phyloP scores from a whole-genome alignment of 116 monocot genomes.

The Phalaenopsis hybrid region DNA sequence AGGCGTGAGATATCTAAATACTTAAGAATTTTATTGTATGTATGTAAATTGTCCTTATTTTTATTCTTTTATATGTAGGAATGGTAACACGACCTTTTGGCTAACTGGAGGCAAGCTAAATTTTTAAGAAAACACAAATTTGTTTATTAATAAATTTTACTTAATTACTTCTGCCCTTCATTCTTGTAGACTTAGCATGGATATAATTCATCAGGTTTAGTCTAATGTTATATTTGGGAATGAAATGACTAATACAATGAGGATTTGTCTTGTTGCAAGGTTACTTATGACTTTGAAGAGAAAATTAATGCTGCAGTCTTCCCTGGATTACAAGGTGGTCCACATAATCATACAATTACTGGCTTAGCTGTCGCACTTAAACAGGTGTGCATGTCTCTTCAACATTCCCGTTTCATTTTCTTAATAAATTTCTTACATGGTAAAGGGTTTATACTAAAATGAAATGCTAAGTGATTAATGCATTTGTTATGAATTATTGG shows the following conservation, averaged over 20 bases:
- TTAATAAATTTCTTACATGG: not conserved
- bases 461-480: not conserved
- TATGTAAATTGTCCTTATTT: not conserved
- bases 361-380: slow-evolving; percentile 99
- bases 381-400: slow-evolving; percentile 46
- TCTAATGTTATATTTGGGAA: not conserved
- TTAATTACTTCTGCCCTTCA: not conserved
- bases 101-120: not conserved
- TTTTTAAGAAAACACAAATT: not conserved
- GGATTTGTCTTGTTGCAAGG: slow-evolving; percentile 26
- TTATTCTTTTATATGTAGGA: not conserved
- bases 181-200: not conserved
- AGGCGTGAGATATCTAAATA: too few species aligned
- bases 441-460: not conserved
- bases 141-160: not conserved
- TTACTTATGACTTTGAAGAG: slow-evolving; percentile 88
- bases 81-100: not conserved
- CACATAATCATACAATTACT: slow-evolving; percentile 97
- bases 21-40: too few species aligned
- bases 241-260: not conserved
- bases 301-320: slow-evolving; percentile 97
- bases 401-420: not conserved
- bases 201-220: not conserved
- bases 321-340: slow-evolving; percentile 99
- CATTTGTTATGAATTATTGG: not conserved